phyloP scores from a whole-genome alignment of 805 yeast species.

The Myxozyma nipponensis region DNA sequence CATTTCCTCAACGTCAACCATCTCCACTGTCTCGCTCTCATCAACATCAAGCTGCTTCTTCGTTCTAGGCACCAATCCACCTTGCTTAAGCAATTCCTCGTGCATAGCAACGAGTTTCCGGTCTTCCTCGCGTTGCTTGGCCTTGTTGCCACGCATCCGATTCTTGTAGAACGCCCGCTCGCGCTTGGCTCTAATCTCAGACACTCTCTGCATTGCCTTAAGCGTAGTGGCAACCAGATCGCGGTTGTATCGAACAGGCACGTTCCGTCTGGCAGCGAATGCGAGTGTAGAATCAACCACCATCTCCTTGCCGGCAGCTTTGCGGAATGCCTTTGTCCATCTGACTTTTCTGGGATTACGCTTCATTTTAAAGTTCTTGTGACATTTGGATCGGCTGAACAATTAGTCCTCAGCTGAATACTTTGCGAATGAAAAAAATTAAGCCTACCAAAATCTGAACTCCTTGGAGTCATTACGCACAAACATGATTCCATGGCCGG shows the following conservation, averaged over 20 bases:
- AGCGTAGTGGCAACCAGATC: constrained; percentile 91
- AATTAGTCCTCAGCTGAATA: not conserved
- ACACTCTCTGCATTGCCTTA: constrained; percentile 92
- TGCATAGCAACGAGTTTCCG: constrained; percentile 81
- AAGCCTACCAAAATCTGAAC: constrained; percentile 73
- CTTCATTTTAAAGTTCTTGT: constrained; percentile 94
- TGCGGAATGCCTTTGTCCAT: constrained; percentile 99
- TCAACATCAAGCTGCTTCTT: constrained; percentile 47
- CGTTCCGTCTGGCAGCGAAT: constrained; percentile 95
- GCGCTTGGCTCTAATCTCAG: constrained; percentile 92
- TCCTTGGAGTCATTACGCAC: constrained; percentile 98
- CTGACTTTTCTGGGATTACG: constrained; percentile 89
- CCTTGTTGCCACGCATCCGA: constrained; percentile 98
- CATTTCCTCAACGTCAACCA: constrained; percentile 46
- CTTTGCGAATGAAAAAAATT: constrained; percentile 1
- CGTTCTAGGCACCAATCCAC: constrained; percentile 58
- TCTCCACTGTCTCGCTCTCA: constrained; percentile 46
- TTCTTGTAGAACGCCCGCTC: constrained; percentile 98
- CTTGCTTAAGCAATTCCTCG: constrained; percentile 90
- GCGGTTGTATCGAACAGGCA: constrained; percentile 96
- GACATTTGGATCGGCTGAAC: constrained; percentile 80
- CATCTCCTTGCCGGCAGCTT: constrained; percentile 97
- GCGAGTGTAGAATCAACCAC: constrained; percentile 96
- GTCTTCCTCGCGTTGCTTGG: constrained; percentile 77
- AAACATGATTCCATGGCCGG: constrained; percentile 76